phyloP scores from a whole-genome alignment of 495 filamentous ascomycete species.

The Talaromyces stipitatus region DNA sequence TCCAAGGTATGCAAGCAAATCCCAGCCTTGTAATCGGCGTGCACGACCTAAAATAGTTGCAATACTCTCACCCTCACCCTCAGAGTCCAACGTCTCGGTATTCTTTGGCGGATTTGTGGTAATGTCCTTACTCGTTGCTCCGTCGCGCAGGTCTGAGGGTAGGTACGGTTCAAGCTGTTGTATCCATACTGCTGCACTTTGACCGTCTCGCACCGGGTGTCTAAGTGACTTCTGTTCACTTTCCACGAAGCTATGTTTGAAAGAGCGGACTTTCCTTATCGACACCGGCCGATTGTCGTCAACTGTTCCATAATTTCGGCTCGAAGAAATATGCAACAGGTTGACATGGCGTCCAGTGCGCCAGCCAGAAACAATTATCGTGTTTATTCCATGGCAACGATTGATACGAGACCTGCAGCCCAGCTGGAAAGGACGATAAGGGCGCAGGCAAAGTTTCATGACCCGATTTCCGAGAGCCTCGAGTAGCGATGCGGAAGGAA shows the following conservation, averaged over 20 bases:
- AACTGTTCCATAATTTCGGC: not conserved
- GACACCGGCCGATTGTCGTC: not conserved
- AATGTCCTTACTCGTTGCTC: conserved; percentile 4
- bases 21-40: conserved; percentile 11
- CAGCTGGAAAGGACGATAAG: conserved; percentile 30
- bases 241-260: not conserved
- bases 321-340: not conserved
- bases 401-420: conserved; percentile 17
- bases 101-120: conserved; percentile 5
- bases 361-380: not conserved
- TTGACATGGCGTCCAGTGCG: not conserved
- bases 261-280: not conserved
- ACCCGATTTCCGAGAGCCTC: conserved; percentile 25
- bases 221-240: conserved; percentile 1
- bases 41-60: conserved; percentile 6
- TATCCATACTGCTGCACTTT: conserved; percentile 29
- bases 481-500: conserved; percentile 21
- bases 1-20: conserved; percentile 37
- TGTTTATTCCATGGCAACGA: not conserved
- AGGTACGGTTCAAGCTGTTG: conserved; percentile 36
- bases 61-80: conserved; percentile 23
- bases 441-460: conserved; percentile 37
- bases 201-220: conserved; percentile 9
- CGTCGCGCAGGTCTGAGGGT: conserved; percentile 23
- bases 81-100: conserved; percentile 9